These are phyloP conservation scores for Chytriomyces confervae DNA, from an alignment of 192 early-diverging fungal genomes.

Conservation along the genomic window DNA sequence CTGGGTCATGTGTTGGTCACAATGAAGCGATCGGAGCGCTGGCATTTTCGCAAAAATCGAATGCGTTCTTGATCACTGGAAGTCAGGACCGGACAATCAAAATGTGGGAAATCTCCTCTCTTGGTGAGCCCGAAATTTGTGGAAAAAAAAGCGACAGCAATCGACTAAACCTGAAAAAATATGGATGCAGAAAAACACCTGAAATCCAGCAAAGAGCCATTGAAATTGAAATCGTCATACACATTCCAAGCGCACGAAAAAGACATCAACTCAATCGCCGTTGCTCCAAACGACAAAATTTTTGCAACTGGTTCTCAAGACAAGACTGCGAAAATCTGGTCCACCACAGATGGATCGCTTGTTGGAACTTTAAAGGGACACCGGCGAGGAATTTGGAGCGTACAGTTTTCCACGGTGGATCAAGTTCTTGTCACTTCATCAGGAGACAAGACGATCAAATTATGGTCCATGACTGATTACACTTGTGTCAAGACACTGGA, in stretches of 20 bases:
- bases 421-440: slow-evolving; percentile 91
- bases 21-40: slow-evolving; percentile 93
- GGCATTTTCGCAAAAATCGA: slow-evolving; percentile 70
- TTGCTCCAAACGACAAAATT: slow-evolving; percentile 89
- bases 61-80: slow-evolving; percentile 79
- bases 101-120: slow-evolving; percentile 78
- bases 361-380: slow-evolving; percentile 89
- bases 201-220: slow-evolving; percentile 17
- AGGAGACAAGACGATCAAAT: slow-evolving; percentile 90
- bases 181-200: neutral
- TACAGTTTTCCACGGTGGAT: slow-evolving; percentile 95
- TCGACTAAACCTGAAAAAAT: neutral
- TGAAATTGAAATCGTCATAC: slow-evolving; percentile 71
- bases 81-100: slow-evolving; percentile 96
- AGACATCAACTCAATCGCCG: slow-evolving; percentile 91
- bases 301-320: slow-evolving; percentile 96
- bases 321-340: slow-evolving; percentile 85
- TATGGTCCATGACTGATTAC: slow-evolving; percentile 91
- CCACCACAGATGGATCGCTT: slow-evolving; percentile 69
- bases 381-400: slow-evolving; percentile 92
- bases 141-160: neutral
- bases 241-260: slow-evolving; percentile 96
- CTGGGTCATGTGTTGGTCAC: slow-evolving; percentile 85
- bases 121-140: slow-evolving; percentile 7
- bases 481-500: slow-evolving; percentile 94